Base-by-base conservation (phyloP, 2,329 filamentous ascomycete genomes). In the Elsinoe ampelina region DNA sequence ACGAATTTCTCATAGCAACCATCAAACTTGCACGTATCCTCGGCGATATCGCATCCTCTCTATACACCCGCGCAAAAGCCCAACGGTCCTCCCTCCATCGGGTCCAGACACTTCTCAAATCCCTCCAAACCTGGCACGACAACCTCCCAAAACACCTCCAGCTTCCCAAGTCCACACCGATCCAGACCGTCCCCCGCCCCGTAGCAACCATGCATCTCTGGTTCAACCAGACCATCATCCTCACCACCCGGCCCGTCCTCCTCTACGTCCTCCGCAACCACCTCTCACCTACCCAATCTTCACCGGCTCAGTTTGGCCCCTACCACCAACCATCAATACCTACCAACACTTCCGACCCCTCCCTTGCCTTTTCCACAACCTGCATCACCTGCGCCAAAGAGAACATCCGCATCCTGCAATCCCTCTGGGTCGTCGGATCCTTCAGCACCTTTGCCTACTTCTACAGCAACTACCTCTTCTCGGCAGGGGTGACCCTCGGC, bases 381-480 rank as follows among this genome's bases (percentile, higher is more conserved):
- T 77, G 75, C 54, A 69, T 76, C 0, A 68, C 71, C 13, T 75
- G 73, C 22, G 74, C 75, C 0, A 68, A 73, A 0, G 72, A 77
- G 34, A 77, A 75, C 0, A 70, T 70, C 43, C 68, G 68, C 0
- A 63, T 77, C 0, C 63, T 78, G 0, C 73, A 70, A 2, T 68
- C 75, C 5, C 69, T 69, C 11, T 78, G 75, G 76, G 71, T 76
- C 1, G 70, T 75, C 32, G 76, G 76, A 0, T 71, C 73, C 0
- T 76, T 77, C 55, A 65, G 70, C 0, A 76, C 71, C 0, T 76
- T 77, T 45, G 75, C 77, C 58, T 77, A 75, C 62, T 73, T 73
- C 47, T 70, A 72, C 62, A 72, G 72, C 0, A 73, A 76, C 47
- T 77, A 75, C 39, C 70, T 78, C 22, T 78, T 78, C 62, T 73